A percentile compares a stretch with the other conserved stretches of the same genome.
Evolutionary conservation across 1,139 yeast genomes (phyloP).

Genomic region (Scheffersomyces titani): DNA sequence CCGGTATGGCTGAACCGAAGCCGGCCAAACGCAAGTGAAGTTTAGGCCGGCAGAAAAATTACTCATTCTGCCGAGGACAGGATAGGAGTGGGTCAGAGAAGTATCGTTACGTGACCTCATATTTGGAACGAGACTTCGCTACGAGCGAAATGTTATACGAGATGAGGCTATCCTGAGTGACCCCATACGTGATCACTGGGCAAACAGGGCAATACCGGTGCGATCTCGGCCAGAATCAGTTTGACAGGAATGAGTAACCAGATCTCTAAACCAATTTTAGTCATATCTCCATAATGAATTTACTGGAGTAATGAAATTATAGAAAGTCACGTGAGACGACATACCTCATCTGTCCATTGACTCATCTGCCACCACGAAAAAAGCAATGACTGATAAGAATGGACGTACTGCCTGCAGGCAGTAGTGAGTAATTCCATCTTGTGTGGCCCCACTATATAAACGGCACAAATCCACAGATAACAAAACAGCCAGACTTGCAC

Average conservation of each 20-base stretch:
- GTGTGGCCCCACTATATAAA: not conserved
- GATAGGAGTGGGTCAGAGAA: not conserved
- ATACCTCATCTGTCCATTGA: not conserved
- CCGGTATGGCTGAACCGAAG: not conserved
- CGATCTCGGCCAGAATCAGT: not conserved
- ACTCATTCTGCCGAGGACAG: not conserved
- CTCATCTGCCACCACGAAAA: not conserved
- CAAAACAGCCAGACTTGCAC: not conserved
- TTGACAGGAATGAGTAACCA: not conserved
- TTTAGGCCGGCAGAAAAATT: not conserved
- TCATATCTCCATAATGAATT: not conserved
- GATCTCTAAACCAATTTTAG: not conserved
- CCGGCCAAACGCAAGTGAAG: not conserved
- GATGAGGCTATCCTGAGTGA: not conserved
- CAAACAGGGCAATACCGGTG: not conserved
- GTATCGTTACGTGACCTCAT: no score
- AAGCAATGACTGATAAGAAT: conserved; percentile 1
- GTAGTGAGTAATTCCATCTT: not conserved
- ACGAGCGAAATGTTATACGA: no score
- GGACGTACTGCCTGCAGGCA: not conserved
- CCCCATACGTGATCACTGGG: not conserved
- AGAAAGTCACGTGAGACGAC: not conserved
- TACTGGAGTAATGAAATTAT: no score
- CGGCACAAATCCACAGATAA: not conserved
- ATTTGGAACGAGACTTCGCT: no score